Evolutionary conservation across 2,329 filamentous ascomycete species (phyloP).

Genomic region (Hirsutella rhossiliensis): DNA sequence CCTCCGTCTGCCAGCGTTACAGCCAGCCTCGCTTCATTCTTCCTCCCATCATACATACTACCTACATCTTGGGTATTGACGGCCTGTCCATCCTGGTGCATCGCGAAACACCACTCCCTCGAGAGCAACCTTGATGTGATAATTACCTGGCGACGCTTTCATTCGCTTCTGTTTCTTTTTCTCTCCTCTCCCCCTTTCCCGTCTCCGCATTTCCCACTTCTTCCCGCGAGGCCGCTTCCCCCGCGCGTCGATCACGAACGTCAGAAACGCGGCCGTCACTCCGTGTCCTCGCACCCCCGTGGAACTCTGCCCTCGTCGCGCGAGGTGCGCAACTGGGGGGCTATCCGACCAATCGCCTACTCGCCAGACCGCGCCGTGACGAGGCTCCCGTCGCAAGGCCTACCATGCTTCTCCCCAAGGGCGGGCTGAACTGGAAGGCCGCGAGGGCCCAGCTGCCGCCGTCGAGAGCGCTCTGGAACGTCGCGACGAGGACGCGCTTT

Average conservation of each 20-base stretch:
- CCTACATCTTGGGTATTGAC: too few species aligned
- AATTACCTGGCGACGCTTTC: too few species aligned
- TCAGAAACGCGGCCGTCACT: background rate
- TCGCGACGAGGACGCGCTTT: conserved; percentile 67
- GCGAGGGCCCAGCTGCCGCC: conserved; percentile 70
- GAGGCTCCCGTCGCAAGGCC: background rate
- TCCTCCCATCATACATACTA: too few species aligned
- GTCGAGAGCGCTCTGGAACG: conserved; percentile 55
- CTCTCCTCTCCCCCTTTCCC: background rate
- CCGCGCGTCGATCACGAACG: background rate
- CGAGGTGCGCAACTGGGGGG: background rate
- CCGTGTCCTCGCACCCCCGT: background rate
- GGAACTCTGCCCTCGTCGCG: background rate
- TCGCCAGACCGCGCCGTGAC: background rate
- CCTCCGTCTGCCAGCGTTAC: too few species aligned
- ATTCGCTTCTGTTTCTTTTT: too few species aligned
- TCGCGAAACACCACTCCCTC: too few species aligned
- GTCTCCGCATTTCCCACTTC: background rate
- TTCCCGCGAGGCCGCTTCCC: background rate
- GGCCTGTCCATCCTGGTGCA: too few species aligned
- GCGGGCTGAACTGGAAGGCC: conserved; percentile 85
- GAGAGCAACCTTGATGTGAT: too few species aligned
- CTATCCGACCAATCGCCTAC: too few species aligned
- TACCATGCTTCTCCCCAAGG: conserved; percentile 81
- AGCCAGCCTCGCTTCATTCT: too few species aligned